Evolutionary conservation across 2,329 filamentous ascomycete species (phyloP).

Genomic region (Diaporthe nobilis): DNA sequence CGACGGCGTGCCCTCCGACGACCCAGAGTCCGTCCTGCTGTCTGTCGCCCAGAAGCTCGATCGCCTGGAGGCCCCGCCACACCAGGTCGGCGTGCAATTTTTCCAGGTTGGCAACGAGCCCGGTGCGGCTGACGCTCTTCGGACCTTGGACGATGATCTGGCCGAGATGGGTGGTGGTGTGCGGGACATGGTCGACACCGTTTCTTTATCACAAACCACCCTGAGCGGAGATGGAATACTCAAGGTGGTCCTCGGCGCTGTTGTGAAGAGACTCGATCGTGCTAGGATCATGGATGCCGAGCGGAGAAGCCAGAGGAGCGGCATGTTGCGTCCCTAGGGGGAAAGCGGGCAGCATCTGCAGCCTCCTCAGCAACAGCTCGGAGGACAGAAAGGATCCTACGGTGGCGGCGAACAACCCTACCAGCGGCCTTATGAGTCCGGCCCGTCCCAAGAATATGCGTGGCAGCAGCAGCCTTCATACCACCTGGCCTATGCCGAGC

Average conservation of each 20-base stretch:
- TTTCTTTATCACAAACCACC: slow-evolving; percentile 69
- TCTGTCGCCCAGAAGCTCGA: slow-evolving; percentile 79
- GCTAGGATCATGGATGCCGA: slow-evolving; percentile 45
- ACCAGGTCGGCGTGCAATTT: slow-evolving; percentile 94
- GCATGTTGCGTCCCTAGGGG: slow-evolving; percentile 34
- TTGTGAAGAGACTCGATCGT: slow-evolving; percentile 77
- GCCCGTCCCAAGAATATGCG: not conserved
- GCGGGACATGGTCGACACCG: slow-evolving; percentile 93
- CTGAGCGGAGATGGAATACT: slow-evolving; percentile 81
- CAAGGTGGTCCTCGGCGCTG: slow-evolving; percentile 85
- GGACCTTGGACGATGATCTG: slow-evolving; percentile 82
- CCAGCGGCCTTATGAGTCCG: not conserved
- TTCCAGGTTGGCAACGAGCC: slow-evolving; percentile 89
- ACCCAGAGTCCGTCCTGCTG: slow-evolving; percentile 80
- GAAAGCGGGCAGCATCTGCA: not conserved
- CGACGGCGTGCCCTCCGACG: slow-evolving; percentile 86
- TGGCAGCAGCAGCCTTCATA: not conserved
- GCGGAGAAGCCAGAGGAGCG: slow-evolving; percentile 40
- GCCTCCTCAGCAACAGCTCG: slow-evolving; percentile 6
- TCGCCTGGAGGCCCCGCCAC: slow-evolving; percentile 75
- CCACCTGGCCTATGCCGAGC: not conserved
- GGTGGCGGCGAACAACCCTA: not conserved
- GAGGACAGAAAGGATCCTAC: not conserved
- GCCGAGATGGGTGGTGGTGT: slow-evolving; percentile 67
- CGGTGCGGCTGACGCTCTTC: slow-evolving; percentile 74